A percentile compares a stretch with the other conserved stretches of the same genome.
phyloP scores from a whole-genome alignment of 352 stramenopile species.

The Blastocystis hominis region DNA sequence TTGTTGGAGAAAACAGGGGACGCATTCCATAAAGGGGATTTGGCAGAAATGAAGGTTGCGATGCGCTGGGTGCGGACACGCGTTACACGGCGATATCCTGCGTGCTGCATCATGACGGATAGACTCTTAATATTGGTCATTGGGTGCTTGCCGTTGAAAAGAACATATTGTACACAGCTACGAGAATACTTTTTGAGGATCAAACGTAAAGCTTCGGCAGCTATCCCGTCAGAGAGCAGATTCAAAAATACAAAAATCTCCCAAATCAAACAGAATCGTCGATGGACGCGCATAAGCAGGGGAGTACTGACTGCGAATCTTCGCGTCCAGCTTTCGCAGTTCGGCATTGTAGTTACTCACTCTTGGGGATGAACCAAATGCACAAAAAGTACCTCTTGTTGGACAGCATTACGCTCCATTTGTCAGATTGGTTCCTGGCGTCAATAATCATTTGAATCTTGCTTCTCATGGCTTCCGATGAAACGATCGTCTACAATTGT shows the following conservation, averaged over 20 bases:
- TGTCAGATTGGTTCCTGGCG: background rate
- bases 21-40: conserved; percentile 24
- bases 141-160: background rate
- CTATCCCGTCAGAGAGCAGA: background rate
- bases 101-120: conserved; percentile 40
- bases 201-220: conserved; percentile 1
- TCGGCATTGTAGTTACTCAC: background rate
- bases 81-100: background rate
- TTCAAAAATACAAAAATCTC: background rate
- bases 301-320: background rate
- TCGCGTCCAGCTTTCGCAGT: background rate
- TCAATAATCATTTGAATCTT: background rate
- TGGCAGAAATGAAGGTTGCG: background rate
- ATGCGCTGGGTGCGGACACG: background rate
- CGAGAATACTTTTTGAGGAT: background rate
- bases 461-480: background rate
- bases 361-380: background rate
- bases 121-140: conserved; percentile 46
- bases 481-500: background rate
- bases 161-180: background rate
- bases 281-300: background rate
- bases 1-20: background rate
- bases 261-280: conserved; percentile 32
- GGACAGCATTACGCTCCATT: background rate
- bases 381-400: background rate